Base-by-base conservation (phyloP, 192 early-diverging fungal species). In the Piromyces sp. region DNA sequence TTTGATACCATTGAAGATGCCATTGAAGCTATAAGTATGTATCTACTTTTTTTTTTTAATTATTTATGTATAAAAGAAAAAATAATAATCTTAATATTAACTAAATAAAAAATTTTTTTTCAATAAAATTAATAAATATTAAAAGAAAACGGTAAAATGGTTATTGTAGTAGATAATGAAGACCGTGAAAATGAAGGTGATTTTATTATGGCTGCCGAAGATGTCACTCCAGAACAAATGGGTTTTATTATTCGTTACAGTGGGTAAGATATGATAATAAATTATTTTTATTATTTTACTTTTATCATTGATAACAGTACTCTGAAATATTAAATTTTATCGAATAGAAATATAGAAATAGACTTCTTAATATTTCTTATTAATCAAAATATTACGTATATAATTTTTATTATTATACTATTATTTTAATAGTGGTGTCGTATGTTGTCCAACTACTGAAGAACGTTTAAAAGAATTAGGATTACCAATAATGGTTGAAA, bases 181-280 rank as follows among this genome's bases (percentile, higher is more conserved):
- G 96, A 98, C 84, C 94, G 97, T 26, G 98, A 99, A 87, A 99
- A 99, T 87, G 98, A 99, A 86, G 98, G 98, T 37, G 98, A 99
- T 86, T 87, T 99, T 79, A 95, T 99, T 82, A 96, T 98, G 84
- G 95, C 98, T 0, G 98, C 94, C n/a, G 93, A 98, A 87, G 94
- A 95, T 85, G 86, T 95, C 16, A 98, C 95, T 2, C 92, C 93
- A 0, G 95, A 95, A 84, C 93, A 96, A 84, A 92, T 96, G 87
- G 97, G 97, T 1, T 99, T 99, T 83, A 91, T 97, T 86, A 94
- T 99, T 87, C 93, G 96, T 81, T 93, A 98, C 86, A 94, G 94
- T 30, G 96, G 93, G 94, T 95, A 88, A 83, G 58, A 30, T 36
- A 79, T 26, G 81, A 29, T 82, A 37, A n/a, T n/a, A n/a, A n/a